Evolutionary conservation across 495 filamentous ascomycete genomes (phyloP).

Genomic region (Glonium stellatum): DNA sequence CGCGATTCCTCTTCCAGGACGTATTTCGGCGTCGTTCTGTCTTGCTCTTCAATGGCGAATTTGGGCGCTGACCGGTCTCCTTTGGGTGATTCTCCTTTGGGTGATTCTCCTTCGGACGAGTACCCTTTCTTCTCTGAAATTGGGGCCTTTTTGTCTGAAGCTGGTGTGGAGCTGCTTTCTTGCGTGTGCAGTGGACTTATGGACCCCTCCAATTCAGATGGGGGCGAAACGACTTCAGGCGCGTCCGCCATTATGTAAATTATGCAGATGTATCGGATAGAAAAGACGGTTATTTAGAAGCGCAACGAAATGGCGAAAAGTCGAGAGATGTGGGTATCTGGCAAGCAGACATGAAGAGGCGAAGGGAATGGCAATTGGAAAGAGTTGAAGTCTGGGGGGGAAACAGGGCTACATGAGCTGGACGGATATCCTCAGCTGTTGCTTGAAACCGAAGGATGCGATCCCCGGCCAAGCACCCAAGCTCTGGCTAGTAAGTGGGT

Average conservation of each 20-base stretch:
- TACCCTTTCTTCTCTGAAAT: neutral
- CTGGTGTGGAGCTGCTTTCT: neutral
- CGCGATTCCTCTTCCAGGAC: neutral
- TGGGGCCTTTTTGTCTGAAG: neutral
- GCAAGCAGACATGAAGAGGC: too few species aligned
- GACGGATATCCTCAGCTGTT: too few species aligned
- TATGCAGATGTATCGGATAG: neutral
- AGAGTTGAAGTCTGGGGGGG: too few species aligned
- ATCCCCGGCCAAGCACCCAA: too few species aligned
- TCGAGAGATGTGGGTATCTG: too few species aligned
- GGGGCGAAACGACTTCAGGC: slow-evolving; percentile 5
- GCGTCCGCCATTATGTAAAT: slow-evolving; percentile 5
- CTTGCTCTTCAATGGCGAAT: neutral
- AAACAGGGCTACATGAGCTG: too few species aligned
- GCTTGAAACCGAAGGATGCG: too few species aligned
- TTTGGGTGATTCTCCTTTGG: neutral
- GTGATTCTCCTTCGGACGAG: neutral
- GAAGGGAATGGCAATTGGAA: too few species aligned
- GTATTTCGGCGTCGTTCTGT: neutral
- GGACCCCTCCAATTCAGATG: neutral
- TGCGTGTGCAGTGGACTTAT: neutral
- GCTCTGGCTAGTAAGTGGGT: too few species aligned
- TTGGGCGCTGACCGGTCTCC: neutral
- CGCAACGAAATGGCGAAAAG: too few species aligned
- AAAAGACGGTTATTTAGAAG: too few species aligned